phyloP scores from a whole-genome alignment of 2,329 filamentous ascomycete species.

The Microcyclosporella mali region DNA sequence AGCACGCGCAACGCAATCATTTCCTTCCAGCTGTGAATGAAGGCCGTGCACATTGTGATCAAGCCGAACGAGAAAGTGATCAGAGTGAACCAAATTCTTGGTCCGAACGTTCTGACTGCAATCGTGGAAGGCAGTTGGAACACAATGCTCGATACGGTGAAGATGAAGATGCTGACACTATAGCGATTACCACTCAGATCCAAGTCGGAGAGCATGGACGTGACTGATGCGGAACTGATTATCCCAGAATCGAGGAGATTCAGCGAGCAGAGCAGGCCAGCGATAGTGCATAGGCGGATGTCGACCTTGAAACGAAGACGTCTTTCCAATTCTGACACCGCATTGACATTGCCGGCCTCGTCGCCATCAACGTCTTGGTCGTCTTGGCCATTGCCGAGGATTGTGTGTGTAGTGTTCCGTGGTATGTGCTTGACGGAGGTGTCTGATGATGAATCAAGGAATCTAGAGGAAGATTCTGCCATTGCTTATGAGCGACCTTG shows the following conservation, averaged over 20 bases:
- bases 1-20: conserved; percentile 64
- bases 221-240: conserved; percentile 63
- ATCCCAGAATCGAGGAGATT: conserved; percentile 66
- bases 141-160: conserved; percentile 61
- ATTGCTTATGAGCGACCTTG: too few relatives aligned
- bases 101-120: conserved; percentile 58
- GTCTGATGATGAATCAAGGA: too few relatives aligned
- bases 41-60: conserved; percentile 63
- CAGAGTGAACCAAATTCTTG: conserved; percentile 55
- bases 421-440: not conserved
- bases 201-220: conserved; percentile 60
- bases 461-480: too few relatives aligned
- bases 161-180: conserved; percentile 66
- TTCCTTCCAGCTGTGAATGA: conserved; percentile 60
- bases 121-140: conserved; percentile 66
- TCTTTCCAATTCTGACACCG: conserved; percentile 29
- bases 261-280: conserved; percentile 62
- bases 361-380: too few relatives aligned
- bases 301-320: conserved; percentile 59
- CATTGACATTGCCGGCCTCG: not conserved
- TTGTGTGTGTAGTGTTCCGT: not conserved
- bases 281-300: conserved; percentile 62
- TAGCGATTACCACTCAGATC: conserved; percentile 60
- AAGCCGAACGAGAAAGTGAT: conserved; percentile 58
- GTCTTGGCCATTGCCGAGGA: not conserved